These are phyloP conservation scores for Pinus taeda DNA, from an alignment of 75 land plant species.

Conservation along the genomic window DNA sequence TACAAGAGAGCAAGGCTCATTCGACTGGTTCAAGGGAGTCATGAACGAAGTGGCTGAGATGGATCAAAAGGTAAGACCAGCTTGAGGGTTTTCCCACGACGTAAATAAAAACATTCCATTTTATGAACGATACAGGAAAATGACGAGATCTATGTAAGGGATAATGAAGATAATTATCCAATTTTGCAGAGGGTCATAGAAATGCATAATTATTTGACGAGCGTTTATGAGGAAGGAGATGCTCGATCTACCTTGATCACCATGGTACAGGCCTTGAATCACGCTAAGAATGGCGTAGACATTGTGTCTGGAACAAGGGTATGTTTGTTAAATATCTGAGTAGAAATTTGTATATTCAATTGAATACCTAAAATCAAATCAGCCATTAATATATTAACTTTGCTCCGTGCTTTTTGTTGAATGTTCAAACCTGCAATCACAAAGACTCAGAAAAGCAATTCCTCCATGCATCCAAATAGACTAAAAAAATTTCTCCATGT, in stretches of 20 bases:
- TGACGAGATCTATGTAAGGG: too few species aligned
- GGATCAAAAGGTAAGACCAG: slow-evolving; percentile 54
- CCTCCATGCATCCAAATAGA: too few species aligned
- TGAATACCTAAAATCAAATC: too few species aligned
- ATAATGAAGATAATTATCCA: background rate
- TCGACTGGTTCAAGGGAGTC: slow-evolving; percentile 90
- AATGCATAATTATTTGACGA: slow-evolving; percentile 74
- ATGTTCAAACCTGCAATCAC: too few species aligned
- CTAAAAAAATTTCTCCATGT: too few species aligned
- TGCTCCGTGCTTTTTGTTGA: too few species aligned
- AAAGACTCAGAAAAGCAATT: too few species aligned
- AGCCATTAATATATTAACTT: too few species aligned
- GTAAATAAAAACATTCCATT: too few species aligned
- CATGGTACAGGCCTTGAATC: slow-evolving; percentile 77
- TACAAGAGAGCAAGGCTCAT: slow-evolving; percentile 69
- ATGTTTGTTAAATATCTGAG: background rate
- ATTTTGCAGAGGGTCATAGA: slow-evolving; percentile 62
- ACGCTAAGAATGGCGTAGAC: slow-evolving; percentile 70
- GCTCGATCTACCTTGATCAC: slow-evolving; percentile 70
- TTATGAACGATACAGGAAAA: too few species aligned
- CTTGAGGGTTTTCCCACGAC: background rate
- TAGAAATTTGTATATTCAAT: too few species aligned
- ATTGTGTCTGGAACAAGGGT: slow-evolving; percentile 77
- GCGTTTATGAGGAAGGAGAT: slow-evolving; percentile 78
- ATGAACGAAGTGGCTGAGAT: slow-evolving; percentile 81